Conservation (phyloP, 257 asterid genomes). For the Gynochthodes officinalis region DNA sequence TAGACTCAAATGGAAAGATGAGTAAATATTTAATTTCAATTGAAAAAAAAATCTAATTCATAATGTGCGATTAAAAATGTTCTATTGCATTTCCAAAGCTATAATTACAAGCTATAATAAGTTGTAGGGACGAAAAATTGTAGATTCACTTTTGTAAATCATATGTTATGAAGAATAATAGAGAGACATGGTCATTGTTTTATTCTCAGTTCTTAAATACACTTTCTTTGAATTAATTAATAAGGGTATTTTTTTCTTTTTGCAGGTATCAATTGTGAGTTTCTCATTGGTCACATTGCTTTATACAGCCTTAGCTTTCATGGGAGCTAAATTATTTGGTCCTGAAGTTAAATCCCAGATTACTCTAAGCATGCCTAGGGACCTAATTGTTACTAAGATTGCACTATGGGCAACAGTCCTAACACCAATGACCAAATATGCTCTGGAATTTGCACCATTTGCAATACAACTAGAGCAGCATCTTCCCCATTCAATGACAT, state of each 20-base stretch:
- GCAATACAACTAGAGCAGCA: constrained; percentile 58
- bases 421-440: constrained; percentile 77
- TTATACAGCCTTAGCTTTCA: constrained; percentile 55
- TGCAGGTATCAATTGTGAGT: constrained; percentile 63
- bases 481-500: constrained; percentile 43
- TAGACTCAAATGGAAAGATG: no score
- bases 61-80: no score
- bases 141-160: no score
- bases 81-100: no score
- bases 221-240: no score
- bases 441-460: constrained; percentile 64
- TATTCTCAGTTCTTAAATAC: no score
- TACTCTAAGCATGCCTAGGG: constrained; percentile 64
- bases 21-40: no score
- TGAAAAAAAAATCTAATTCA: no score
- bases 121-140: no score
- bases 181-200: no score
- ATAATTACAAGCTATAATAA: no score
- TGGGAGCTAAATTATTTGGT: constrained; percentile 73
- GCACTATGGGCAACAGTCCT: constrained; percentile 73
- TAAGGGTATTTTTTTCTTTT: constrained; percentile 1
- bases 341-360: constrained; percentile 62
- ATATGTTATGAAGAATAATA: no score
- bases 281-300: constrained; percentile 52
- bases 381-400: constrained; percentile 43